phyloP scores from a whole-genome alignment of 2,329 filamentous ascomycete species.

The Pseudovirgaria hyperparasitica region DNA sequence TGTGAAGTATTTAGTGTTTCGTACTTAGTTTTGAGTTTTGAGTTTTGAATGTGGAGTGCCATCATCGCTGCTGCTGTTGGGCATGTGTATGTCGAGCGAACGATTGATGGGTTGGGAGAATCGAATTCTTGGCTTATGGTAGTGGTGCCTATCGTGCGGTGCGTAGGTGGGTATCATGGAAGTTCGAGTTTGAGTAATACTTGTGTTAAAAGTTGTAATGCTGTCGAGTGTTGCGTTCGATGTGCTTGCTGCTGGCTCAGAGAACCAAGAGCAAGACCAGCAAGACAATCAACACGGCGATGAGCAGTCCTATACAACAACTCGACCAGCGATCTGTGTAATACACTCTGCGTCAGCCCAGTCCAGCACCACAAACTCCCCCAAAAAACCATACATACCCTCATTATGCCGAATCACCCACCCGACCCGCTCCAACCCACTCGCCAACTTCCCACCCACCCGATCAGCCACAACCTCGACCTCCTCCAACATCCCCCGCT shows the following conservation, averaged over 20 bases:
- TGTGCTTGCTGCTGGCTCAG: conserved; percentile 26
- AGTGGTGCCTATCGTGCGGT: too few species aligned
- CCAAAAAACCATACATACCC: conserved; percentile 43
- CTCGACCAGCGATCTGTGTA: conserved; percentile 56
- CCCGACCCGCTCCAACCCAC: conserved; percentile 73
- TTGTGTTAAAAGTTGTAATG: too few species aligned
- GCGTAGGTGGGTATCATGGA: too few species aligned
- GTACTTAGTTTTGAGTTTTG: too few species aligned
- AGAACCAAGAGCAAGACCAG: conserved; percentile 63
- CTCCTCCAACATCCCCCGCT: conserved; percentile 74
- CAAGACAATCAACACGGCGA: conserved; percentile 76
- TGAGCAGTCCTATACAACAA: conserved; percentile 82
- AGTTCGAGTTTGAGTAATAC: too few species aligned
- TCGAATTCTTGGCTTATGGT: too few species aligned
- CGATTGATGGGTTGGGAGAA: too few species aligned
- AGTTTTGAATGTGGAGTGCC: too few species aligned
- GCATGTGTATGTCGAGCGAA: too few species aligned
- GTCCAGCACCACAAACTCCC: conserved; percentile 6
- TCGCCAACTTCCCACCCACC: conserved; percentile 74
- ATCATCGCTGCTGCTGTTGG: too few species aligned
- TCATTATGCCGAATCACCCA: conserved; percentile 82
- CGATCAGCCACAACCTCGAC: conserved; percentile 77
- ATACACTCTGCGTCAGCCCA: conserved; percentile 5
- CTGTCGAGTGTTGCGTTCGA: too few species aligned
- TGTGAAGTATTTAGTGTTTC: too few species aligned